Evolutionary conservation across 164 flowering plant species (phyloP).

Genomic region (Vitis labrusca): DNA sequence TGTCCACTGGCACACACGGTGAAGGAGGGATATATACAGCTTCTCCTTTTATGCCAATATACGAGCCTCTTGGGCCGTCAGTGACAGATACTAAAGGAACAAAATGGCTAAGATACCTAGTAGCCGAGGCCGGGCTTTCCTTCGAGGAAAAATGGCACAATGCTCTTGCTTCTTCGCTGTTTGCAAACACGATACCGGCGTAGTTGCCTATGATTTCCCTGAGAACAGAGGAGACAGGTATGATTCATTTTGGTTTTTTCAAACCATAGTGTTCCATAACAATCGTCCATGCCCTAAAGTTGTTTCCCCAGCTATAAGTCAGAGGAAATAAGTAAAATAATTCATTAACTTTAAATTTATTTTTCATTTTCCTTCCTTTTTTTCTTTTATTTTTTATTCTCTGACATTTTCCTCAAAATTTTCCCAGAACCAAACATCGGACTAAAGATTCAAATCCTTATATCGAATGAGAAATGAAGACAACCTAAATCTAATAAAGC

Average conservation of each 20-base stretch:
- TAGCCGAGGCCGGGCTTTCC: slow-evolving; percentile 67
- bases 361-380: no score
- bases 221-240: neutral
- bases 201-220: slow-evolving; percentile 88
- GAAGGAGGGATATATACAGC: slow-evolving; percentile 82
- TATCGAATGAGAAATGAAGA: neutral
- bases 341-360: no score
- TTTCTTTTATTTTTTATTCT: no score
- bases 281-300: no score
- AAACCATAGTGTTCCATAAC: no score
- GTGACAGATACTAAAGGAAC: slow-evolving; percentile 89
- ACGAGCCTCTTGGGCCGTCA: slow-evolving; percentile 83
- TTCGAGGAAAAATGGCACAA: slow-evolving; percentile 68
- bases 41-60: slow-evolving; percentile 91
- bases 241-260: no score
- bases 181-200: slow-evolving; percentile 88
- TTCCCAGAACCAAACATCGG: no score
- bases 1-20: slow-evolving; percentile 79
- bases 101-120: slow-evolving; percentile 86
- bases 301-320: no score
- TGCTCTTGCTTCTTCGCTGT: slow-evolving; percentile 88
- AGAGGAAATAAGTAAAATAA: no score
- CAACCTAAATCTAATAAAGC: neutral
- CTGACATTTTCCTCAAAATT: no score
- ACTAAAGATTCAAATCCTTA: no score